phyloP scores from a whole-genome alignment of 768 basidiomycete genomes.

The Galerina marginata region DNA sequence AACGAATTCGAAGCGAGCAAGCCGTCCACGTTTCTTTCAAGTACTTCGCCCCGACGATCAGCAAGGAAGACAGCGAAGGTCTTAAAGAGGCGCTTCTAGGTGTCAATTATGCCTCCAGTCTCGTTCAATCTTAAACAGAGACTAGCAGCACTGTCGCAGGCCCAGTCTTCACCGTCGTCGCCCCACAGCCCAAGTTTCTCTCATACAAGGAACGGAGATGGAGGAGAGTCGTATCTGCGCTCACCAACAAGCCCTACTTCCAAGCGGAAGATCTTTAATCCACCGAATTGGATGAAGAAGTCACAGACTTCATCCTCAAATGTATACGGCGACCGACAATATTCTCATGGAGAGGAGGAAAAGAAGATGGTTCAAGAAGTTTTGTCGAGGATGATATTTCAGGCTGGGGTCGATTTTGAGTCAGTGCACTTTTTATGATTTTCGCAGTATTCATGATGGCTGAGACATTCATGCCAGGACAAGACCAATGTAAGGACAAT shows the following conservation, averaged over 20 bases:
- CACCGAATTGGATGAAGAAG: slow-evolving; percentile 55
- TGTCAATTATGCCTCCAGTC: slow-evolving; percentile 24
- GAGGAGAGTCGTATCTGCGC: slow-evolving; percentile 13
- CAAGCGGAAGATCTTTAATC: slow-evolving; percentile 43
- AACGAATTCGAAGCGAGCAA: too few relatives aligned
- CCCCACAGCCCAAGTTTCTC: slow-evolving; percentile 26
- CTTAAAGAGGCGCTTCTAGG: not conserved
- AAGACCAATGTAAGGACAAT: slow-evolving; percentile 74
- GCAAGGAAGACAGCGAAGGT: not conserved
- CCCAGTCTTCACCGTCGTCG: slow-evolving; percentile 54
- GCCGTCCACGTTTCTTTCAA: not conserved
- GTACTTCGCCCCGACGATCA: not conserved
- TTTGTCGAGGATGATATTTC: slow-evolving; percentile 77
- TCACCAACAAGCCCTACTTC: slow-evolving; percentile 23
- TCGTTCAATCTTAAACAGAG: slow-evolving; percentile 65
- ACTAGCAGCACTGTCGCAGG: slow-evolving; percentile 64
- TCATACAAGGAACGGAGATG: slow-evolving; percentile 14
- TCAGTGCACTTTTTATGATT: slow-evolving; percentile 32
- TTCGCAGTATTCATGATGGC: not conserved
- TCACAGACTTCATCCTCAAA: slow-evolving; percentile 29
- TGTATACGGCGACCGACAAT: slow-evolving; percentile 26
- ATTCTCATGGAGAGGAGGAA: slow-evolving; percentile 56
- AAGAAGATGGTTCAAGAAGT: slow-evolving; percentile 68
- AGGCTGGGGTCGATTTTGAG: slow-evolving; percentile 92
- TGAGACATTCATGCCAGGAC: slow-evolving; percentile 55